These are phyloP conservation scores for Penicillium sclerotigenum DNA, from an alignment of 2,329 filamentous ascomycete genomes.

Conservation along the genomic window DNA sequence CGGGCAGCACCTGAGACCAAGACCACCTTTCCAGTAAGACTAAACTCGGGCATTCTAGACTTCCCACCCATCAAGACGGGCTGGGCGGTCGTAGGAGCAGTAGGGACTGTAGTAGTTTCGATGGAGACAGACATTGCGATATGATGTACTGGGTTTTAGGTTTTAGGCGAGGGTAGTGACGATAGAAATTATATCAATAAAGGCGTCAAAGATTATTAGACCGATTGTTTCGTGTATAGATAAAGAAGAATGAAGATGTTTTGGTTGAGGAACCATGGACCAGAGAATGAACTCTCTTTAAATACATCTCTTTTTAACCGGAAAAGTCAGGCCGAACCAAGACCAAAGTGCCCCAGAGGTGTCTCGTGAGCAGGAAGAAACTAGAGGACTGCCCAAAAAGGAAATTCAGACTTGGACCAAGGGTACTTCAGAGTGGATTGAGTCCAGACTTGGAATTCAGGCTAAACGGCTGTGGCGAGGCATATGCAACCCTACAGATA, in stretches of 20 bases:
- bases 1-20: constrained; percentile 68
- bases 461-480: constrained; percentile 3
- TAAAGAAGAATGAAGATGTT: background rate
- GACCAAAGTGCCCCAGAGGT: background rate
- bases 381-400: background rate
- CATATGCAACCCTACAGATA: background rate
- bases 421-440: background rate
- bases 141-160: background rate
- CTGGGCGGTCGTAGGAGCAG: constrained; percentile 27
- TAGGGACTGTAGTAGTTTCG: constrained; percentile 28
- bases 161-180: constrained; percentile 10
- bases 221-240: background rate
- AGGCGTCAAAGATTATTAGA: background rate
- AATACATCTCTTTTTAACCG: constrained; percentile 1
- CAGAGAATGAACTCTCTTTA: background rate
- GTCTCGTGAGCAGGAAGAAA: constrained; percentile 9
- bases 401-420: constrained; percentile 7
- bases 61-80: constrained; percentile 33
- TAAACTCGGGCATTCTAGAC: constrained; percentile 66
- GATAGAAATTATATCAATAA: background rate
- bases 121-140: constrained; percentile 35
- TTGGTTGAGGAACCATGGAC: background rate
- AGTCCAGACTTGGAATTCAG: constrained; percentile 5
- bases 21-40: constrained; percentile 66
- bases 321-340: background rate